Evolutionary conservation across 768 basidiomycete genomes (phyloP).

Genomic region (Melanogaster broomeanus): DNA sequence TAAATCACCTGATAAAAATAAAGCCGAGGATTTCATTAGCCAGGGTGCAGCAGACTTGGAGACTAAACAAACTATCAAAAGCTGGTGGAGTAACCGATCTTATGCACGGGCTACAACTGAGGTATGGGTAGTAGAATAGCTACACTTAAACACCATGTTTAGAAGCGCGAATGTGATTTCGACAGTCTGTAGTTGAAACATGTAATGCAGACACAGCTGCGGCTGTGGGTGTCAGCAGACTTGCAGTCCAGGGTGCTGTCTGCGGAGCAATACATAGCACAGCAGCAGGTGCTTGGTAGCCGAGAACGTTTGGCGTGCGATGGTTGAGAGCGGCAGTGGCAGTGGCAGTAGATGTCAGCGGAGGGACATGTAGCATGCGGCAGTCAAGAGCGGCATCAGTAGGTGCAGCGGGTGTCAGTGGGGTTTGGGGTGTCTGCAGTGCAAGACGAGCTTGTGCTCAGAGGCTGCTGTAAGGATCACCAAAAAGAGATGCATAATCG

Average conservation of each 20-base stretch:
- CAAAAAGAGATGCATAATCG: neutral
- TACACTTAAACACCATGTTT: neutral
- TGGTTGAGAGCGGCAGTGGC: too few species aligned
- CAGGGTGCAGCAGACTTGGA: slow-evolving; percentile 15
- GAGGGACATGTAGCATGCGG: neutral
- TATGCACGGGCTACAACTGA: neutral
- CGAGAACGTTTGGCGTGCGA: too few species aligned
- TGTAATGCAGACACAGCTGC: too few species aligned
- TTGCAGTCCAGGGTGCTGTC: too few species aligned
- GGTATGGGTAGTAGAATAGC: neutral
- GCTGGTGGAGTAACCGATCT: slow-evolving; percentile 16
- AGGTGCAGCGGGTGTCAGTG: neutral
- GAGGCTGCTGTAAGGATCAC: neutral
- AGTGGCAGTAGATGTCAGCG: too few species aligned
- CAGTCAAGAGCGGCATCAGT: neutral
- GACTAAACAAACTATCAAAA: slow-evolving; percentile 5
- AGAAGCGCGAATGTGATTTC: neutral
- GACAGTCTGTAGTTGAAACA: neutral
- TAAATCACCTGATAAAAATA: neutral
- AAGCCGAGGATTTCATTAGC: slow-evolving; percentile 14
- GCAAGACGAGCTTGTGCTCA: neutral
- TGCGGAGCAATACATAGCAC: too few species aligned
- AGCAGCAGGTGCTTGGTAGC: too few species aligned
- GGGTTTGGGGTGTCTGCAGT: neutral
- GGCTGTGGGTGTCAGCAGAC: too few species aligned